Base-by-base conservation (phyloP, 805 yeast genomes). In the Zygosaccharomyces rouxii region DNA sequence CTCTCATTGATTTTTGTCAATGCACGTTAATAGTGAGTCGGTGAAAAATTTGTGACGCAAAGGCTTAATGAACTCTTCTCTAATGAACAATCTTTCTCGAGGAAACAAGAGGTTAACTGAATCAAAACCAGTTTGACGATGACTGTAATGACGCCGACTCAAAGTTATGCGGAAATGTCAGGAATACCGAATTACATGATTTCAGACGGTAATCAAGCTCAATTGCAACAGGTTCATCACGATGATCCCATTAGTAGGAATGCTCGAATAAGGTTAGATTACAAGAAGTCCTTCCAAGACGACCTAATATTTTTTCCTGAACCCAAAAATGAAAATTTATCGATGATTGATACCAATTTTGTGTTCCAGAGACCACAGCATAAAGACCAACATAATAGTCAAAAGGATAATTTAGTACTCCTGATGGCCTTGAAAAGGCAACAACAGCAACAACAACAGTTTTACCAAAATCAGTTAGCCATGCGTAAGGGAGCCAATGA, bases 301-400 rank as follows among this genome's bases (percentile, higher is more conserved):
- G 68, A 64, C 44, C 54, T 57, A 5, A 40, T 56, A 25, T 64
- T 62, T 44, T 61, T 55, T 46, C 64, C 66, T 13, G 66, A 64
- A 19, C 49, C 50, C 25, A 47, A 44, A 38, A 18, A n/a, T 19
- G 33, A 26, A 19, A 11, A 23, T 19, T 33, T 10, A 33, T 33
- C 19, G 13, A 33, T 7, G 35, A 13, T 21, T 23, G 44, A 41
- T 18, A n/a, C 38, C 48, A 31, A 49, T 31, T 45, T 28, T 42
- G 22, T 47, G 44, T 42, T 18, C 28, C 43, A 44, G 10, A 38
- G 30, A 28, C 52, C 39, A 10, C 40, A 47, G n/a, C 38, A 26
- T 44, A 46, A 50, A 31, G 51, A 49, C 40, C 53, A 47, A 26
- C 50, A 47, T 33, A 33, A 21, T 16, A 33, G 19, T 33, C 48